Base-by-base conservation (phyloP, 2,329 filamentous ascomycete species). In the Talaromyces sp. region DNA sequence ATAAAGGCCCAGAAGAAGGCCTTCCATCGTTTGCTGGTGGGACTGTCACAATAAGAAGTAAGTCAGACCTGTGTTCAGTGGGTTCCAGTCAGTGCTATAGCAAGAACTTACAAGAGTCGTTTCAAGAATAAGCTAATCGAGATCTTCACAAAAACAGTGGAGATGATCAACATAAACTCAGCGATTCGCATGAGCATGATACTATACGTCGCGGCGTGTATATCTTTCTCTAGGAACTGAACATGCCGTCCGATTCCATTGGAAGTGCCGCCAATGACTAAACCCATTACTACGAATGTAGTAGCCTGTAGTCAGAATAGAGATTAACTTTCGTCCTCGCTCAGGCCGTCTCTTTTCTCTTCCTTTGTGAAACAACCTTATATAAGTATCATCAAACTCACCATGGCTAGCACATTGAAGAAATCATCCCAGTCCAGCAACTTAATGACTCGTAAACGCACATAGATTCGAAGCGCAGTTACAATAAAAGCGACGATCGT, bases 1-100 rank as follows among this genome's bases (percentile, higher is more conserved):
- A 68, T 68, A 22, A 68, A 68, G n/a, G 56, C 65, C 67, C 66
- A 67, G 35, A 68, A 68, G 54, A 68, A 68, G 10, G 27, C 19
- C 45, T 59, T 66, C 63, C 66, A 68, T 39, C 54, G 49, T 11
- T 54, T 67, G 62, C 52, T 66, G 5, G 57, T 68, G n/a, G 61
- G 61, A 52, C 59, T 62, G 31, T 62, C 41, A 19, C 45, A 39
- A 31, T 3, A 2, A 22, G 22, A 22, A 22, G 3, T 19, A 39
- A 50, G 43, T 60, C n/a, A 49, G 22, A 52, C 8, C 16, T 31
- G 49, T 52, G n/a, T n/a, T 13, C n/a, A 22, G 22, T 11, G 14
- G 27, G n/a, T n/a, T n/a, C 13, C 8, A 22, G 22, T 11, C 22
- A 39, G 31, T 24, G 7, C 11, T 19, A n/a, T 19, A n/a, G 33